Evolutionary conservation across 768 basidiomycete genomes (phyloP).

Genomic region (Mycena metata): DNA sequence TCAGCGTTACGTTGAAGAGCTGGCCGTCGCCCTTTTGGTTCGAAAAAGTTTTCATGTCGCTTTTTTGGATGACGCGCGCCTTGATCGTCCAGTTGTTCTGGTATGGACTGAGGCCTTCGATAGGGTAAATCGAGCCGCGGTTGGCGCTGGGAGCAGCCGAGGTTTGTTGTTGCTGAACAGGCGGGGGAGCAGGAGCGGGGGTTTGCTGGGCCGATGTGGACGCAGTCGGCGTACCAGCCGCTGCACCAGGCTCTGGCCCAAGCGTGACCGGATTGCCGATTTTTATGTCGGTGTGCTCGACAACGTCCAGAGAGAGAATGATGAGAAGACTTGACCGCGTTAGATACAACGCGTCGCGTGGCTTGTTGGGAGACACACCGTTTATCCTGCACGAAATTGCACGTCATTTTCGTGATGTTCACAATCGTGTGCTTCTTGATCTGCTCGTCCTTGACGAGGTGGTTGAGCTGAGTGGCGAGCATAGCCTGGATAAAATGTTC

Average conservation of each 20-base stretch:
- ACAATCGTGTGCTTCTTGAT: constrained; percentile 79
- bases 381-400: constrained; percentile 87
- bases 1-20: constrained; percentile 90
- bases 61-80: constrained; percentile 91
- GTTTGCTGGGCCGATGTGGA: constrained; percentile 42
- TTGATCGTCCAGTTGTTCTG: constrained; percentile 99
- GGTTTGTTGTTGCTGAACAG: constrained; percentile 25
- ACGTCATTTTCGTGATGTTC: constrained; percentile 80
- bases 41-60: constrained; percentile 90
- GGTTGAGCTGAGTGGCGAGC: constrained; percentile 93
- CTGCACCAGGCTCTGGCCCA: constrained; percentile 31
- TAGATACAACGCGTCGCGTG: constrained; percentile 8
- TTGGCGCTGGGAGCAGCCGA: constrained; percentile 41
- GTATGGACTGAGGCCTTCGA: constrained; percentile 95
- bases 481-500: constrained; percentile 90
- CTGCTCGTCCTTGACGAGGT: constrained; percentile 71
- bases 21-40: constrained; percentile 95
- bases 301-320: constrained; percentile 73
- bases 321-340: constrained; percentile 77
- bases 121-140: constrained; percentile 73
- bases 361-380: constrained; percentile 63
- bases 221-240: constrained; percentile 44
- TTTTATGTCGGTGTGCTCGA: constrained; percentile 71
- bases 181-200: constrained; percentile 32
- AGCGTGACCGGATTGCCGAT: constrained; percentile 72